Conservation (phyloP, 176 grass and related monocot species). For the Olyra latifolia region DNA sequence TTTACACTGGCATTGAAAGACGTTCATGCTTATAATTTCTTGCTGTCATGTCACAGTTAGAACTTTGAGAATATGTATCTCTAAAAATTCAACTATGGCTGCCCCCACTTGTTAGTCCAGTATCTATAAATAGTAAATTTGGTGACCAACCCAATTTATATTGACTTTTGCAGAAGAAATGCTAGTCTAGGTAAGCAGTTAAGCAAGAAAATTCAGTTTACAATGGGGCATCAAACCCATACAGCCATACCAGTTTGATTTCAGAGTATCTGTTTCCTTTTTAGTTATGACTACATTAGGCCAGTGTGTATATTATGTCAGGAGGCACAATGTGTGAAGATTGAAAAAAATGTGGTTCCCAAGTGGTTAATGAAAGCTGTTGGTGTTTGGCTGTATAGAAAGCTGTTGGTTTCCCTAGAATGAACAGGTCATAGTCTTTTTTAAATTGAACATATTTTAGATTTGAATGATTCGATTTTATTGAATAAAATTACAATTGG, state of each 20-base stretch:
- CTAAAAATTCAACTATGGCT: neutral
- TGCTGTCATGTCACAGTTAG: neutral
- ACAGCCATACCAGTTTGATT: neutral
- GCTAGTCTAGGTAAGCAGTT: too few relatives aligned
- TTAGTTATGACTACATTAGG: neutral
- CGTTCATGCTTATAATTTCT: neutral
- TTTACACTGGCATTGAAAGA: neutral
- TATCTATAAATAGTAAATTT: neutral
- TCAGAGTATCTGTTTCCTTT: neutral
- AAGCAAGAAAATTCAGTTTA: neutral
- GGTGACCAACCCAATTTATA: neutral
- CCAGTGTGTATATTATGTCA: neutral
- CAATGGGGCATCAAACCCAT: neutral
- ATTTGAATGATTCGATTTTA: neutral
- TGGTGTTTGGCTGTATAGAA: too few relatives aligned
- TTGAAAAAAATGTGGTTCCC: neutral
- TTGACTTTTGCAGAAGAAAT: too few relatives aligned
- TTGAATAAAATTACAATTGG: neutral
- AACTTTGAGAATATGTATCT: neutral
- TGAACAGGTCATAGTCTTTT: neutral
- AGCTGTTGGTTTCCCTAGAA: neutral
- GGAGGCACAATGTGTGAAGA: neutral
- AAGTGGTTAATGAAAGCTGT: neutral
- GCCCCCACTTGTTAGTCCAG: neutral
- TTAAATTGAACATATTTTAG: neutral